A percentile compares a stretch with the other conserved stretches of the same genome.
phyloP scores from a whole-genome alignment of 257 asterid species.

The Cinchona pubescens region DNA sequence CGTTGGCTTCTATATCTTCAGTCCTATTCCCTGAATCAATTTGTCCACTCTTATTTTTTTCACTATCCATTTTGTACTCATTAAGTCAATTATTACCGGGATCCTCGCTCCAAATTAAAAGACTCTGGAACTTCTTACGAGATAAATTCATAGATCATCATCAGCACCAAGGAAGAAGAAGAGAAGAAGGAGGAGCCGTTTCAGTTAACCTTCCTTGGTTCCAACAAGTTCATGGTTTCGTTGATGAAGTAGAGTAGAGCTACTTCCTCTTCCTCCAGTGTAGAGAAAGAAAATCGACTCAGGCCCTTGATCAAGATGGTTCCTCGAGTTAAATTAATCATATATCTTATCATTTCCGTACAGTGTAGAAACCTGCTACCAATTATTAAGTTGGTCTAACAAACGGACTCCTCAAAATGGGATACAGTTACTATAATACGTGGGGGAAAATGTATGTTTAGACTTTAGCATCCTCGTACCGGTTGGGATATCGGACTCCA shows the following conservation, averaged over 20 bases:
- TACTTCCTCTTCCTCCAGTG: neutral
- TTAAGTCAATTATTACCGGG: neutral
- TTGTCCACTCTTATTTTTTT: neutral
- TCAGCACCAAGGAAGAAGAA: neutral
- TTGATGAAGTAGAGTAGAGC: neutral
- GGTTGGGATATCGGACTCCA: too few relatives aligned
- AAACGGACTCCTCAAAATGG: too few relatives aligned
- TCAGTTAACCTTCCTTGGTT: neutral
- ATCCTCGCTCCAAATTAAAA: neutral
- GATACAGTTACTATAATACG: too few relatives aligned
- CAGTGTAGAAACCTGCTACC: too few relatives aligned
- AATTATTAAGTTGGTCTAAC: too few relatives aligned
- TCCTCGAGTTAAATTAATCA: too few relatives aligned
- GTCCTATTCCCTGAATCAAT: neutral
- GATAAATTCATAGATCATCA: neutral
- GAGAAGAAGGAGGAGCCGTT: neutral
- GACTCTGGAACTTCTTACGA: neutral
- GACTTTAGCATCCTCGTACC: too few relatives aligned
- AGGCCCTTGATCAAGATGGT: too few relatives aligned
- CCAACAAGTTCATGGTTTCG: neutral
- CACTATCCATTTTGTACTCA: neutral
- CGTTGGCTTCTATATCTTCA: neutral
- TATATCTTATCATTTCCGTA: too few relatives aligned
- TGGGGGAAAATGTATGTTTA: too few relatives aligned
- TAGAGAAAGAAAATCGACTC: neutral